Evolutionary conservation across 805 yeast genomes (phyloP).

Genomic region (Sungouiozyma ichnusensis): DNA sequence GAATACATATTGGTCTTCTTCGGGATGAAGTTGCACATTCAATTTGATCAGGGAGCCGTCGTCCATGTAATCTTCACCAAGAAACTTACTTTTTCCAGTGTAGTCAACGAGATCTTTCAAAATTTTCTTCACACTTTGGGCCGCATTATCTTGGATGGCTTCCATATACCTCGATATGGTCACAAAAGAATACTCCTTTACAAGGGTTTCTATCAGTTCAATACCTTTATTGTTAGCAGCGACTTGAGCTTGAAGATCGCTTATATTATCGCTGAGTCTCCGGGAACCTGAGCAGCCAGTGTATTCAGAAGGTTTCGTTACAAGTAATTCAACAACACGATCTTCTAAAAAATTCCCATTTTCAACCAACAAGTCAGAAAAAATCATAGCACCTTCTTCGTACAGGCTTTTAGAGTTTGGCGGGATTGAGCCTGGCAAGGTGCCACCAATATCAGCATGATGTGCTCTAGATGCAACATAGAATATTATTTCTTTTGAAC

Average conservation of each 20-base stretch:
- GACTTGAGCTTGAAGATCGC: slow-evolving; percentile 76
- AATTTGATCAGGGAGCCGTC: slow-evolving; percentile 66
- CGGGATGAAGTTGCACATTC: slow-evolving; percentile 38
- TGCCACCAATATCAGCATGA: slow-evolving; percentile 93
- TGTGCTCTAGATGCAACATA: slow-evolving; percentile 93
- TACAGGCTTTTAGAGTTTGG: slow-evolving; percentile 75
- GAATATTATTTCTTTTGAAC: slow-evolving; percentile 49
- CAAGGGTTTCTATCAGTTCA: slow-evolving; percentile 45
- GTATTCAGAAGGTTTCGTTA: slow-evolving; percentile 64
- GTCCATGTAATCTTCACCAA: slow-evolving; percentile 62
- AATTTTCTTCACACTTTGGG: slow-evolving; percentile 51
- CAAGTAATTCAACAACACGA: slow-evolving; percentile 48
- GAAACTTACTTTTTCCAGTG: slow-evolving; percentile 31
- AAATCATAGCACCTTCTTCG: slow-evolving; percentile 88
- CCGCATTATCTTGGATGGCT: slow-evolving; percentile 75
- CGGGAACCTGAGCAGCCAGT: slow-evolving; percentile 90
- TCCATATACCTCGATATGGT: slow-evolving; percentile 64
- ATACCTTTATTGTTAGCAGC: slow-evolving; percentile 88
- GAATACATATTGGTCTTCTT: slow-evolving; percentile 53
- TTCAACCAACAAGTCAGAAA: slow-evolving; percentile 62
- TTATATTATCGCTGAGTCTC: slow-evolving; percentile 69
- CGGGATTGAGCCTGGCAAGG: slow-evolving; percentile 90
- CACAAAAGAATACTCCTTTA: slow-evolving; percentile 49
- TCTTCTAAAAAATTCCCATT: slow-evolving; percentile 69
- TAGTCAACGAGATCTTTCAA: slow-evolving; percentile 37